Percentiles rank a stretch among this genome's conserved stretches.
Evolutionary conservation across 2,329 filamentous ascomycete species (phyloP).

Genomic region (Colletotrichum horii): DNA sequence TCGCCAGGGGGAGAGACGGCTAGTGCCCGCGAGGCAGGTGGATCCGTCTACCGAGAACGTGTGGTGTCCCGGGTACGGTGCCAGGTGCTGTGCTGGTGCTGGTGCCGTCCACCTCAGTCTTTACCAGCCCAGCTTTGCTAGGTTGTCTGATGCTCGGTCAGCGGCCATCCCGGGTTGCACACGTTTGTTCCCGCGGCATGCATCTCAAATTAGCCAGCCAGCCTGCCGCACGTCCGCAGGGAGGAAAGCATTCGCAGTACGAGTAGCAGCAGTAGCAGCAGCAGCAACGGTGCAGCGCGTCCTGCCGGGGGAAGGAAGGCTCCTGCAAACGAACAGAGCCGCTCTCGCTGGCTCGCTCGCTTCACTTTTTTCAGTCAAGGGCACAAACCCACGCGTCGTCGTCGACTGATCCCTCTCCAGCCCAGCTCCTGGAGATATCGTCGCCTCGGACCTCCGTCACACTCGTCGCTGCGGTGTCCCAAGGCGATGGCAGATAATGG

Average conservation of each 20-base stretch:
- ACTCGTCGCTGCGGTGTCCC: not conserved
- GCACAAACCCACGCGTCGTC: not conserved
- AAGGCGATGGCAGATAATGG: conserved; percentile 4
- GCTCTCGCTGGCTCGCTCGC: not conserved
- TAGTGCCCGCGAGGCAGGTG: conserved; percentile 1
- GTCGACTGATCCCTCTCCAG: not conserved
- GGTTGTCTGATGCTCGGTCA: not conserved
- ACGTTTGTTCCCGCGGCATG: not conserved
- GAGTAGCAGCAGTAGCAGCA: not conserved
- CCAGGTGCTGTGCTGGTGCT: not conserved
- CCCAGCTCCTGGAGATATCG: not conserved
- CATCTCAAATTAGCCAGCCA: not conserved
- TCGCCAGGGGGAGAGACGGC: not conserved
- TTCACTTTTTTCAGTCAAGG: not conserved
- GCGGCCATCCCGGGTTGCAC: not conserved
- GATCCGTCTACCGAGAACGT: not conserved
- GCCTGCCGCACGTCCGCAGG: not conserved
- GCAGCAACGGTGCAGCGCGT: not conserved
- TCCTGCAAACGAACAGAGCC: not conserved
- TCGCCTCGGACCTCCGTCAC: not conserved
- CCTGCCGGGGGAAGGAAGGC: not conserved
- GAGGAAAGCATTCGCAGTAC: not conserved
- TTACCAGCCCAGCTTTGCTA: not conserved
- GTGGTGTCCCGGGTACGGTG: not conserved
- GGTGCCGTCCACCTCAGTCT: not conserved